Evolutionary conservation across 2,329 filamentous ascomycete genomes (phyloP).

Genomic region (Spiromastix sp.): DNA sequence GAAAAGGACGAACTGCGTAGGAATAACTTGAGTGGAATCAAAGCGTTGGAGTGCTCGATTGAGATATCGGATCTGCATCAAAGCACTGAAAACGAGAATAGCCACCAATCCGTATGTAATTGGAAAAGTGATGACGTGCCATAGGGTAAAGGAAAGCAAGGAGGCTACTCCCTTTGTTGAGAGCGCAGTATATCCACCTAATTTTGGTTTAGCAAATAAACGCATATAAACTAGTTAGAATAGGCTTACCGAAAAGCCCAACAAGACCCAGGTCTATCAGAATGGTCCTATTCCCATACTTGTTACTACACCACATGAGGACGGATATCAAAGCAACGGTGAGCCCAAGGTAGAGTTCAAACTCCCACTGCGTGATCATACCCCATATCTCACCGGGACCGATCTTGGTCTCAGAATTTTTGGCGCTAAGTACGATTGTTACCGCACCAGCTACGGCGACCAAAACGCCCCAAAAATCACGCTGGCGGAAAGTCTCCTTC

Average conservation of each 20-base stretch:
- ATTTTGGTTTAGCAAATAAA: not conserved
- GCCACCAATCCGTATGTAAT: constrained; percentile 80
- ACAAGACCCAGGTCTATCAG: constrained; percentile 89
- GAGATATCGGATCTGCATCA: constrained; percentile 96
- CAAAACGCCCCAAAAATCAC: constrained; percentile 80
- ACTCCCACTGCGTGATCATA: constrained; percentile 77
- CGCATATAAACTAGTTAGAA: not conserved
- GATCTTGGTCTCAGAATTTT: constrained; percentile 78
- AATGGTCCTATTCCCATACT: constrained; percentile 76
- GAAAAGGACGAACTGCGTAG: constrained; percentile 94
- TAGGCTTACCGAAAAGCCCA: constrained; percentile 69
- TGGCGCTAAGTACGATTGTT: constrained; percentile 85
- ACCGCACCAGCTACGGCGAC: constrained; percentile 82
- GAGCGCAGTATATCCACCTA: constrained; percentile 89
- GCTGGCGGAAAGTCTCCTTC: constrained; percentile 74
- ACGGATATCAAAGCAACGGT: constrained; percentile 62
- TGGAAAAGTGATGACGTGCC: constrained; percentile 80
- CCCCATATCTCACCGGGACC: constrained; percentile 84
- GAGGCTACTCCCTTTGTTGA: constrained; percentile 96
- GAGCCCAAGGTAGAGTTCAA: constrained; percentile 79
- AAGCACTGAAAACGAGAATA: constrained; percentile 69
- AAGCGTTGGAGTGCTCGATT: constrained; percentile 86
- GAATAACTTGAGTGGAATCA: constrained; percentile 95
- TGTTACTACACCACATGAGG: constrained; percentile 72
- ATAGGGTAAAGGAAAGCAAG: constrained; percentile 81